phyloP scores from a whole-genome alignment of 2,329 filamentous ascomycete genomes.

The Aspergillus tamarii region DNA sequence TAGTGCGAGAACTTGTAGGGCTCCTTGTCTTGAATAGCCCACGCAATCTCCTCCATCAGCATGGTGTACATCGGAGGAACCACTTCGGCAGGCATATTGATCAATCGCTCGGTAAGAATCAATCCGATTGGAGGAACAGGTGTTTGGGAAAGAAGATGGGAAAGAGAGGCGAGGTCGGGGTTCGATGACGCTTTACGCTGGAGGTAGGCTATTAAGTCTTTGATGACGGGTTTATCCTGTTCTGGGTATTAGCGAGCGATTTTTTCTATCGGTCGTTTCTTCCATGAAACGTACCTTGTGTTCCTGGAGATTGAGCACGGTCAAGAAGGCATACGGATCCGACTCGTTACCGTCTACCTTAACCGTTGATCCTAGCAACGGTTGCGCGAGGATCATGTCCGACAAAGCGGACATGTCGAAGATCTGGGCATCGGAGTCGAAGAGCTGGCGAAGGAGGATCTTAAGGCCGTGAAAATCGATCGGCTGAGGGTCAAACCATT shows the following conservation, averaged over 20 bases:
- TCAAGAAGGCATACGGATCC: slow-evolving; percentile 91
- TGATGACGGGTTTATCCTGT: slow-evolving; percentile 70
- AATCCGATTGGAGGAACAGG: slow-evolving; percentile 71
- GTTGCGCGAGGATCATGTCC: slow-evolving; percentile 84
- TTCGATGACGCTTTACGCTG: slow-evolving; percentile 56
- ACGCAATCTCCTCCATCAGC: slow-evolving; percentile 87
- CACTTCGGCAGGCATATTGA: slow-evolving; percentile 95
- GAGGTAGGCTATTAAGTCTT: slow-evolving; percentile 73
- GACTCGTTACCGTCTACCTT: slow-evolving; percentile 95
- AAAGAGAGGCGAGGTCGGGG: slow-evolving; percentile 59
- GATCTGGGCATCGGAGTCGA: slow-evolving; percentile 82
- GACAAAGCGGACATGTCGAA: slow-evolving; percentile 87
- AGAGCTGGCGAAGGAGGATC: slow-evolving; percentile 82
- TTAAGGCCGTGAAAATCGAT: slow-evolving; percentile 96
- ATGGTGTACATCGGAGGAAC: slow-evolving; percentile 93
- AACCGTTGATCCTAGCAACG: slow-evolving; percentile 87
- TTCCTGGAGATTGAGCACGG: slow-evolving; percentile 78
- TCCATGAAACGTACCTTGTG: slow-evolving; percentile 57
- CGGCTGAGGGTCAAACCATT: slow-evolving; percentile 95
- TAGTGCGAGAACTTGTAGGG: slow-evolving; percentile 94
- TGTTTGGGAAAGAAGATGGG: slow-evolving; percentile 59
- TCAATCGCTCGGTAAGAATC: slow-evolving; percentile 86
- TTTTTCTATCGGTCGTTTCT: neutral
- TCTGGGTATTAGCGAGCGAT: neutral
- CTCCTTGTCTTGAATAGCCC: slow-evolving; percentile 85